Base-by-base conservation (phyloP, 192 early-diverging fungal species). In the Paraglomus brasilianum region DNA sequence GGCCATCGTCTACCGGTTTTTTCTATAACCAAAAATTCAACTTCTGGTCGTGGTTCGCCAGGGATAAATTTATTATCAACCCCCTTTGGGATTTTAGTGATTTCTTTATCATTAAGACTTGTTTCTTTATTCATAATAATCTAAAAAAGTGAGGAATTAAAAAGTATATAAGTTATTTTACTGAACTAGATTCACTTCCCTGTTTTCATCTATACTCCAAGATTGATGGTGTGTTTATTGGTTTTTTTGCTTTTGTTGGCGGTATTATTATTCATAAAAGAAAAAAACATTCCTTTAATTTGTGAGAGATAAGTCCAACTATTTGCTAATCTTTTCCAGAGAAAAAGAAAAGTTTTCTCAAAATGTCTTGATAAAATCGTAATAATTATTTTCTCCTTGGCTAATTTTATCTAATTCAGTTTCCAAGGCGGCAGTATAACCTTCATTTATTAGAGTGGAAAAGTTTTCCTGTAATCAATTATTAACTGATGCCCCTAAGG, bases 381-480 rank as follows among this genome's bases (percentile, higher is more conserved):
- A 24, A 21, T 56, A 56, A 56, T 56, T 24, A 56, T 56, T 56
- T 56, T 56, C 53, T 24, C 53, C 53, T 56, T 56, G 53, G 19
- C 53, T 56, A 6, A 56, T 56, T 56, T 56, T 56, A 24, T 56
- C 53, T 56, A 56, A 6, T 56, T 56, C 53, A 11, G 14, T 24
- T 56, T 56, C 53, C 53, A 56, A 56, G 6, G 53, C 53, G 14
- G 53, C 53, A 56, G 53, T 56, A 24, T 56, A 56, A 56, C 53
- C 53, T 21, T 56, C 53, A 56, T 56, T 56, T 56, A 56, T 56
- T 6, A 56, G 53, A 0, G 22, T 2, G 4, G 53, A 10, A 56
- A 56, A 56, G 19, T 56, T 56, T 15, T 15, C 53, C 6, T 56
- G 53, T 24, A 56, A 56, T 56, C 53, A 56, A 21, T 24, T 24